Base-by-base conservation (phyloP, 208 protist genomes). In the Polymyxa betae region DNA sequence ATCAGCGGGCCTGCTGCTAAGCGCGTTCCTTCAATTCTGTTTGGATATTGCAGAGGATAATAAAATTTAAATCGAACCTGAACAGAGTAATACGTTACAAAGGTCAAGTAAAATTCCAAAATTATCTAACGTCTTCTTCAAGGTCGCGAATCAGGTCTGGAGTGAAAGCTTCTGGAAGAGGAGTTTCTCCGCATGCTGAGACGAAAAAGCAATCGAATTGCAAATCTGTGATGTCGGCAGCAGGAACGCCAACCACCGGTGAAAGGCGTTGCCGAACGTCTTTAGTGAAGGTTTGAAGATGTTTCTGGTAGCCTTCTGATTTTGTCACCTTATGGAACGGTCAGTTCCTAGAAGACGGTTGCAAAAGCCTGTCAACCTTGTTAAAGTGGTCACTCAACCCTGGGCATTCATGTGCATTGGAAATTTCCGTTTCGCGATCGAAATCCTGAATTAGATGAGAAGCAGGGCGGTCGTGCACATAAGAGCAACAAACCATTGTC, bases 391-490 rank as follows among this genome's bases (percentile, higher is more conserved):
- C 35, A 20, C 10, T 45, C n/a, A 82, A 43, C 10, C 72, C 72
- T 38, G 72, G 72, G 72, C 72, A 82, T 45, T 43, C n/a, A 82
- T 82, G 72, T 45, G 72, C 72, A 82, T 82, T 82, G 5, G 72
- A 82, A 38, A 82, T 82, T n/a, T 82, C 72, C 5, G 72, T 82
- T 82, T 82, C 72, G 5, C 72, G 5, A 82, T 82, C 72, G 72
- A 82, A 82, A n/a, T 82, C 72, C 49, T 60, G 5, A 24, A 60
- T 29, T 29, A 60, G 24, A 60, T 24, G 5, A 29, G 12, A 60
- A 60, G 12, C 5, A 29, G 5, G 49, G 49, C 49, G 49, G 24
- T 5, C 49, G 24, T 5, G 24, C 49, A 29, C 49, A 29, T 5
- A 60, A 60, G 12, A 24, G 24, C 5, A 60, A 60, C 49, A 24